Evolutionary conservation across 2,329 filamentous ascomycete genomes (phyloP).

Genomic region (Sporothrix variecibatus): DNA sequence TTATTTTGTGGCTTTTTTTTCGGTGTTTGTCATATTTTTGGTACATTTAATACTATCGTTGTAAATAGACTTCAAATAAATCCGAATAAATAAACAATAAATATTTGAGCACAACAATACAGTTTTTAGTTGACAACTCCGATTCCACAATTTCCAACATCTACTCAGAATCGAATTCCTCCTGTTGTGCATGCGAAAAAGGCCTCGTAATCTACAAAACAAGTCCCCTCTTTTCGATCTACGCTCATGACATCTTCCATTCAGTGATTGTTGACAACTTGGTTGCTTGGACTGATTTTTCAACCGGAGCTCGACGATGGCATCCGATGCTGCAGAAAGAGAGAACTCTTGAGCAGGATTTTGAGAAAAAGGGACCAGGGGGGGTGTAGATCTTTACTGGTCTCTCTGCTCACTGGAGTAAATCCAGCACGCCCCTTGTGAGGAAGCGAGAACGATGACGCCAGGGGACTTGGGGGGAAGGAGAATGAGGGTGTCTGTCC

Average conservation of each 20-base stretch:
- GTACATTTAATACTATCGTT: no score
- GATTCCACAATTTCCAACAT: background rate
- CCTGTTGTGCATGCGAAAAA: background rate
- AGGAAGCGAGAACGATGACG: slow-evolving; percentile 1
- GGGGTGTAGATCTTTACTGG: background rate
- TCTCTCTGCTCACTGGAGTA: no score
- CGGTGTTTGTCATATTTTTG: no score
- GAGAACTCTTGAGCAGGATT: background rate
- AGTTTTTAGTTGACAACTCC: no score
- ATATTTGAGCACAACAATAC: no score
- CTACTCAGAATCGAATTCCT: background rate
- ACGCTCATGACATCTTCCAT: background rate
- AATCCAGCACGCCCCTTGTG: background rate
- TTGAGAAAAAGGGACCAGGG: background rate
- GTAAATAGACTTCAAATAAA: no score
- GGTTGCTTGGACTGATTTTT: background rate
- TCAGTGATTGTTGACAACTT: background rate
- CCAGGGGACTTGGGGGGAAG: background rate
- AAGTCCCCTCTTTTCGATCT: background rate
- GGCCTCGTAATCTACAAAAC: background rate
- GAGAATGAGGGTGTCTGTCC: background rate
- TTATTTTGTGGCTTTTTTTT: no score
- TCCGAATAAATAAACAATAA: no score
- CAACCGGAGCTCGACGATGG: background rate
- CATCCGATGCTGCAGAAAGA: background rate